These are phyloP conservation scores for Stevia rebaudiana DNA, from an alignment of 140 eudicot genomes.

Conservation along the genomic window DNA sequence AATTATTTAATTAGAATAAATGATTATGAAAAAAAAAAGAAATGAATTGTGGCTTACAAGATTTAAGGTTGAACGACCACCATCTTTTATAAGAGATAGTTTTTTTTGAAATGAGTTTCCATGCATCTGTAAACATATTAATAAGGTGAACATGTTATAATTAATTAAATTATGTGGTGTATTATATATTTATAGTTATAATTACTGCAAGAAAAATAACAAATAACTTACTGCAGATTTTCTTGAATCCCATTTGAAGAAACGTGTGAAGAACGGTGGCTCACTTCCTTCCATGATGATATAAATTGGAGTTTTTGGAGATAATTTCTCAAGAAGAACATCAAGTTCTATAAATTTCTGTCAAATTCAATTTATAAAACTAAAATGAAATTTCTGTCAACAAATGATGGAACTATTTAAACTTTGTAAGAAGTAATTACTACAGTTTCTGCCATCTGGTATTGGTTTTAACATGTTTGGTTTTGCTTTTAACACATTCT, in stretches of 20 bases:
- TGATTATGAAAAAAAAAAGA: neutral
- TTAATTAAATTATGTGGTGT: neutral
- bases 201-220: neutral
- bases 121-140: slow-evolving; percentile 54
- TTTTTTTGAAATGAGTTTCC: slow-evolving; percentile 84
- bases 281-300: slow-evolving; percentile 58
- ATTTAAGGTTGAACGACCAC: slow-evolving; percentile 48
- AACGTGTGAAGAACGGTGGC: slow-evolving; percentile 61
- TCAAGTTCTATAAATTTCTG: slow-evolving; percentile 52
- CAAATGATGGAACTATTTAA: neutral
- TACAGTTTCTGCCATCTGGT: no score
- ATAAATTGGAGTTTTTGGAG: slow-evolving; percentile 46
- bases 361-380: neutral
- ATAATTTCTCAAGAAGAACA: slow-evolving; percentile 32
- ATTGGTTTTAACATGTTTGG: no score
- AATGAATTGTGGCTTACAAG: slow-evolving; percentile 48
- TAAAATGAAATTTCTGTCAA: neutral
- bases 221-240: slow-evolving; percentile 47
- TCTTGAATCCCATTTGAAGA: slow-evolving; percentile 58
- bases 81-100: slow-evolving; percentile 59
- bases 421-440: no score
- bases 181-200: neutral
- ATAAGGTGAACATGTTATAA: neutral
- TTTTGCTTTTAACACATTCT: no score
- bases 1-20: slow-evolving; percentile 1